Evolutionary conservation across 148 eudicot genomes (phyloP).

Genomic region (Diospyros lotus): DNA sequence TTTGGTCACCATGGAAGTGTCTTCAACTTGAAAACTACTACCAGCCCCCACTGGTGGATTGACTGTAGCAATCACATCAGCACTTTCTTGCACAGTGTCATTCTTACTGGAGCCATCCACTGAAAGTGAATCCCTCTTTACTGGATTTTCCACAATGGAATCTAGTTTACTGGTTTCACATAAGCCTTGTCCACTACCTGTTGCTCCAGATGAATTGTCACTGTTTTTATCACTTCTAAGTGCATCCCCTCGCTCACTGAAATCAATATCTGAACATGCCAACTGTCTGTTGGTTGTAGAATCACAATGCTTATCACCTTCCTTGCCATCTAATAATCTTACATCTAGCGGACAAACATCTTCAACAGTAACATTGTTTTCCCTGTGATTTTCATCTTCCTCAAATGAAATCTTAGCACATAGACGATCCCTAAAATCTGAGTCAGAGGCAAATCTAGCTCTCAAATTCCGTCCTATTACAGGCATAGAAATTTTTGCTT

Average conservation of each 20-base stretch:
- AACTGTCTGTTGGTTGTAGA: conserved; percentile 10
- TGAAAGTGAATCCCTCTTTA: conserved; percentile 17
- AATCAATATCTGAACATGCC: background rate
- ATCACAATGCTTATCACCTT: conserved; percentile 3
- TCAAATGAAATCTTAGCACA: conserved; percentile 3
- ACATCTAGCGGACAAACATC: background rate
- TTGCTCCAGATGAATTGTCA: conserved; percentile 17
- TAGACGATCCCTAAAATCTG: conserved; percentile 19
- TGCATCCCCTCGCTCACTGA: conserved; percentile 8
- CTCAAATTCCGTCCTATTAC: conserved; percentile 82
- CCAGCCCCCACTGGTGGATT: conserved; percentile 14
- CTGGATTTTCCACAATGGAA: conserved; percentile 21
- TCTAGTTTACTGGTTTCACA: conserved; percentile 13
- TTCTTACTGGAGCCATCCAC: conserved; percentile 19
- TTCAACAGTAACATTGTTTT: background rate
- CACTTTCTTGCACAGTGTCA: conserved; percentile 19
- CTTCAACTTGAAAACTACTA: conserved; percentile 20
- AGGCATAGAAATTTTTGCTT: conserved; percentile 81
- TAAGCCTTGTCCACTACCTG: conserved; percentile 22
- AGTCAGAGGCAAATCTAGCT: conserved; percentile 48
- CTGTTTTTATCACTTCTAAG: background rate
- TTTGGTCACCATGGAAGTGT: conserved; percentile 22
- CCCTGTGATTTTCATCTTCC: conserved; percentile 6
- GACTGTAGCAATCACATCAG: conserved; percentile 16
- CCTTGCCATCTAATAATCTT: background rate